Evolutionary conservation across 352 stramenopile species (phyloP), one percentile per base, ranked within the genome.

Genomic region (Phytophthora fragariae): DNA sequence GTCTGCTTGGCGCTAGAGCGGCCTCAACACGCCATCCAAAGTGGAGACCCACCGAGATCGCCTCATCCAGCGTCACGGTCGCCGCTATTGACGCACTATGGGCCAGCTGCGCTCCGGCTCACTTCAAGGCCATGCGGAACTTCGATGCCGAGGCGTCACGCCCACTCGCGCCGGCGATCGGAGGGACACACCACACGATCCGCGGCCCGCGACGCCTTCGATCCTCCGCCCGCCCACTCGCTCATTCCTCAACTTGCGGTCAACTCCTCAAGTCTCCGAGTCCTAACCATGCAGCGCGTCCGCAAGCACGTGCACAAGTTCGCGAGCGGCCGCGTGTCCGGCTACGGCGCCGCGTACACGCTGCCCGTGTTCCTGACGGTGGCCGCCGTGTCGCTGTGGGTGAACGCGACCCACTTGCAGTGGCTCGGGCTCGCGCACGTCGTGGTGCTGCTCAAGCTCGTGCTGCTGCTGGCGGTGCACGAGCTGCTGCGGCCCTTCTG

Each of bases 401-500:
- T 71, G 27, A 79, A 75, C 57, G 67, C 72, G n/a, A 74, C 58
- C 6, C 62, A 71, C 21, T 58, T 77, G 65, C 61, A 83, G 33
- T 80, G 63, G 64, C 62, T 78, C 14, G 53, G 68, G 4, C 46
- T 80, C 2, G 37, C 55, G 1, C 67, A 78, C 49, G 31, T 73
- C 35, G 57, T 68, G n/a, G 14, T 80, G 17, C 55, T 77, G 17
- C 14, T 35, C 29, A 76, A 73, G 39, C 57, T 82, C 1, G 33
- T 79, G 29, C 54, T 75, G n/a, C 59, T 82, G 9, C 31, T 76
- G 27, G 39, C 11, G 8, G 46, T 82, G 31, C 74, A 86, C 52
- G 80, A 84, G 47, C 29, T 86, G 21, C 68, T 86, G 53, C 76
- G 80, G 14, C 77, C 80, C 37, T 84, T 86, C 41, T 80, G 76